phyloP scores from a whole-genome alignment of 495 filamentous ascomycete species.

The Cetradonia linearis region DNA sequence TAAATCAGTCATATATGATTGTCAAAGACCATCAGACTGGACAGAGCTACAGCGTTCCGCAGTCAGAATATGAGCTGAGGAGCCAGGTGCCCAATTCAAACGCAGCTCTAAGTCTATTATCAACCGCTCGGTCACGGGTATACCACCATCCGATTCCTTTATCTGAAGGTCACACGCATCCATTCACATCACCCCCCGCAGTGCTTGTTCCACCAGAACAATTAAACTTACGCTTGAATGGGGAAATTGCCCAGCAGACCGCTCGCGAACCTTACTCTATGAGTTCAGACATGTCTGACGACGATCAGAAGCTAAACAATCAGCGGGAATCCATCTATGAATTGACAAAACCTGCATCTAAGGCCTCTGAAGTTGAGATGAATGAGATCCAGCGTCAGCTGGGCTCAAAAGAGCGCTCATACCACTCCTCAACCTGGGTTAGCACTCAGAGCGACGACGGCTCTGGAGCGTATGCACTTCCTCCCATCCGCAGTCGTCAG shows the following conservation, averaged over 20 bases:
- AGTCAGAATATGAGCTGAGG: slow-evolving; percentile 17
- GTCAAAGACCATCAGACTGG: slow-evolving; percentile 20
- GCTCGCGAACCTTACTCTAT: background rate
- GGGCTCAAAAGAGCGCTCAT: background rate
- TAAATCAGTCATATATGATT: slow-evolving; percentile 20
- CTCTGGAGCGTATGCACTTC: background rate
- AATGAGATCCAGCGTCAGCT: background rate
- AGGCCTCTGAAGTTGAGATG: background rate
- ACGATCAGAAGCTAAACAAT: background rate
- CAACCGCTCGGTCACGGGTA: background rate
- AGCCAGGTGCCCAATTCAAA: slow-evolving; percentile 21
- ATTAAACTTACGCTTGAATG: background rate
- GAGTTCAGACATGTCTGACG: background rate
- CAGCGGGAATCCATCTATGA: slow-evolving; percentile 1
- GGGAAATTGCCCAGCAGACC: background rate
- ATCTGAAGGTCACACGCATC: slow-evolving; percentile 23
- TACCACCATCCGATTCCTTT: slow-evolving; percentile 29
- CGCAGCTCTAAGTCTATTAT: slow-evolving; percentile 4
- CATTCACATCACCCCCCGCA: slow-evolving; percentile 25
- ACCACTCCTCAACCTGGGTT: slow-evolving; percentile 19
- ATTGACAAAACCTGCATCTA: background rate
- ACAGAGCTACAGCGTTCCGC: slow-evolving; percentile 17
- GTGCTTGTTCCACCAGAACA: background rate
- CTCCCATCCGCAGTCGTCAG: slow-evolving; percentile 15
- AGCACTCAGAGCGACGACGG: slow-evolving; percentile 18